phyloP scores from a whole-genome alignment of 257 asterid species.

The Marsdenia floribunda region DNA sequence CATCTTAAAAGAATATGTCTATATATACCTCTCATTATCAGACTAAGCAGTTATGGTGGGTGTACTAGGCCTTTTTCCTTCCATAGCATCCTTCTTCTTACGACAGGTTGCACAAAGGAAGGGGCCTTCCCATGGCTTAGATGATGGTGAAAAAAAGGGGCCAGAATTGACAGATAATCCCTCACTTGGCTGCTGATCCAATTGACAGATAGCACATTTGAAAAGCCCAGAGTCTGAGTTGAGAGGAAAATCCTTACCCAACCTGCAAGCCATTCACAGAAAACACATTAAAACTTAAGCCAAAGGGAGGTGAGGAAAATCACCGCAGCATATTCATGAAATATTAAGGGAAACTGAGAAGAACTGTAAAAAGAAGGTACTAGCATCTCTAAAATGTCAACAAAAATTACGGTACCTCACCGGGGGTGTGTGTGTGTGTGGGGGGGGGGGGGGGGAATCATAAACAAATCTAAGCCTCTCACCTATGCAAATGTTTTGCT shows the following conservation, averaged over 20 bases:
- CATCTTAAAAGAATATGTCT: constrained; percentile 31
- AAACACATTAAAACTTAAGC: not conserved
- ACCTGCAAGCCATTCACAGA: constrained; percentile 38
- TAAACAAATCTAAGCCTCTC: not conserved
- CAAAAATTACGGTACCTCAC: not conserved
- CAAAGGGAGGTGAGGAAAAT: not conserved
- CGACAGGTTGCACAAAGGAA: constrained; percentile 89
- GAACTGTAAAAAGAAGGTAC: not conserved
- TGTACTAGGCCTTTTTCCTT: constrained; percentile 64
- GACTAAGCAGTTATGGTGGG: constrained; percentile 43
- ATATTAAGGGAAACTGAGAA: not conserved
- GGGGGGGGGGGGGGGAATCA: too few relatives aligned
- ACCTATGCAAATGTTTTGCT: not conserved
- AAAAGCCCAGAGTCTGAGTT: constrained; percentile 74
- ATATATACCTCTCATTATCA: constrained; percentile 40
- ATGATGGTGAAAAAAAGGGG: constrained; percentile 83
- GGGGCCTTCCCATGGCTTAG: constrained; percentile 98
- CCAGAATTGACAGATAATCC: constrained; percentile 84
- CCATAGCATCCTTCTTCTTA: constrained; percentile 93
- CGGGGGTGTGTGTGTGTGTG: too few relatives aligned
- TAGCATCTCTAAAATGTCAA: not conserved
- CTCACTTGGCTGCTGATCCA: constrained; percentile 72
- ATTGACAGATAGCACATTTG: constrained; percentile 96
- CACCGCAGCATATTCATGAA: not conserved
- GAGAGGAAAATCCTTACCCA: constrained; percentile 83